Base-by-base conservation (phyloP, 306 rosid species). In the Hylodesmum podocarpum region DNA sequence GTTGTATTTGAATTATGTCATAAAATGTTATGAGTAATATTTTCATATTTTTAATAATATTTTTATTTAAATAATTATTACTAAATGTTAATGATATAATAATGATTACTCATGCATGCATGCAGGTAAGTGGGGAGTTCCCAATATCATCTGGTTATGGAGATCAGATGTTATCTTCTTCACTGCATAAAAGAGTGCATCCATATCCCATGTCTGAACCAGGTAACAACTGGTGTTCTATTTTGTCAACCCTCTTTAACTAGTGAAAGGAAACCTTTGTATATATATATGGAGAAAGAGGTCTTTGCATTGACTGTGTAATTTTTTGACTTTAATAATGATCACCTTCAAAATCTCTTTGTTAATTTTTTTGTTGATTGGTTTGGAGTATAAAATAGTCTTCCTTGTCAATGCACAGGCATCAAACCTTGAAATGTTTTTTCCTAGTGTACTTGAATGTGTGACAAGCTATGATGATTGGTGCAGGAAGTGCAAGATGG, bases 151-250 rank as follows among this genome's bases (percentile, higher is more conserved):
- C 98, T 25, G 91, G 73, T 41, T 86, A 92, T 70, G 97, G 94
- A 43, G 96, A 88, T 0, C 89, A 86, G 70, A 80, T 87, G 88
- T 44, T 85, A 51, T 82, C 91, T 65, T 88, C 97, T 72, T 71
- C 96, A 1, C 44, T 93, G 85, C 96, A 93, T 70, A 93, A 93
- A 85, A 73, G 96, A 77, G 86, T 93, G 49, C 96, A 93, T 83
- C 98, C 98, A 6, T 88, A 87, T 57, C 92, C 98, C 1, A 72
- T 70, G 66, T 85, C 94, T 89, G 98, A 93, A 81, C 65, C 84
- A 28, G 93, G 93, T 93, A 86, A 66, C 61, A 28, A 27, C 9
- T 57, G 40, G 49, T 57, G 62, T 47, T 57, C n/a, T 73, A 59
- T 11, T 31, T 62, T 31, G 4, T 6, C 5, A 66, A 11, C 37